Conservation (phyloP, 2,329 filamentous ascomycete species). For the Aspergillus fumigatus region DNA sequence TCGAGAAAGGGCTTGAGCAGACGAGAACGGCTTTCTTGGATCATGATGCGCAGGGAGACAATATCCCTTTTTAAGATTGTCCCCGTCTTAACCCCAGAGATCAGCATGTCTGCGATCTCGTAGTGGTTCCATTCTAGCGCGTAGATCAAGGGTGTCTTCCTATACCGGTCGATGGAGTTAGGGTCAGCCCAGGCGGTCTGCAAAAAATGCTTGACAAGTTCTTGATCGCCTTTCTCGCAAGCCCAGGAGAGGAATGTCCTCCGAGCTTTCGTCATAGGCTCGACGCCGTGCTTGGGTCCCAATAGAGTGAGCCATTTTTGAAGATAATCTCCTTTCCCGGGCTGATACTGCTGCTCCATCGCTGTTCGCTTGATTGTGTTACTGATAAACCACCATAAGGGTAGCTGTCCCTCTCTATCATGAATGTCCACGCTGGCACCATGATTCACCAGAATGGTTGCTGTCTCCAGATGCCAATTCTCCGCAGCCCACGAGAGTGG, state of each 20-base stretch:
- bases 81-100: constrained; percentile 1
- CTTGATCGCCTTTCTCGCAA: constrained; percentile 8
- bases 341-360: background rate
- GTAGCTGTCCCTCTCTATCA: constrained; percentile 11
- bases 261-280: constrained; percentile 12
- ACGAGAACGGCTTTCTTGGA: constrained; percentile 10
- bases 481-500: constrained; percentile 11
- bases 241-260: constrained; percentile 15
- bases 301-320: constrained; percentile 7
- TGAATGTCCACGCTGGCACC: constrained; percentile 10
- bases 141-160: constrained; percentile 13
- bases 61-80: constrained; percentile 1
- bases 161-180: constrained; percentile 11
- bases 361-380: background rate
- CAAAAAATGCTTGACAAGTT: constrained; percentile 6
- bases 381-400: constrained; percentile 12
- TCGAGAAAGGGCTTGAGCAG: constrained; percentile 11
- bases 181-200: constrained; percentile 12
- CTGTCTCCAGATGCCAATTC: constrained; percentile 6
- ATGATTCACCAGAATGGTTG: background rate
- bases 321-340: background rate
- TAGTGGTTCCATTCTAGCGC: constrained; percentile 14
- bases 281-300: constrained; percentile 3
- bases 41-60: constrained; percentile 10
- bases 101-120: constrained; percentile 9